These are phyloP conservation scores for Baorangia bicolor DNA, from an alignment of 768 basidiomycete genomes.

Conservation along the genomic window DNA sequence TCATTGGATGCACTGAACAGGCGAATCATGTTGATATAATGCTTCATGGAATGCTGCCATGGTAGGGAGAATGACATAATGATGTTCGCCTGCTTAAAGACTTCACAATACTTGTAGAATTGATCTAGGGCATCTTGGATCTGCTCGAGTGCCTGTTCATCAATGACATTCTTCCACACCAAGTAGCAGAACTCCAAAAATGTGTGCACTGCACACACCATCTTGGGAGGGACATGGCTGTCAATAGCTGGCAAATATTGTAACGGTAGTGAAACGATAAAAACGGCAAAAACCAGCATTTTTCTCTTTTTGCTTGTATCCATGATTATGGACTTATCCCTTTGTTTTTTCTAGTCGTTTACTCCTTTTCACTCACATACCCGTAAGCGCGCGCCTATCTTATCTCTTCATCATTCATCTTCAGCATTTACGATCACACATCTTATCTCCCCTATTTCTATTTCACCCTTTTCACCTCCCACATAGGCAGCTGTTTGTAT, in stretches of 20 bases:
- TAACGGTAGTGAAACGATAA: no score
- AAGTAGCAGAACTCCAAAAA: slow-evolving; percentile 36
- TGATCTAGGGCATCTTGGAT: slow-evolving; percentile 15
- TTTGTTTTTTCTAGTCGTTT: no score
- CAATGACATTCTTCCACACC: slow-evolving; percentile 16
- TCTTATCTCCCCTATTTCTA: no score
- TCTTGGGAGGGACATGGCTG: slow-evolving; percentile 17
- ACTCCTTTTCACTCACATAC: no score
- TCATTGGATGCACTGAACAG: slow-evolving; percentile 35
- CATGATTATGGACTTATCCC: no score
- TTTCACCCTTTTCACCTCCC: no score
- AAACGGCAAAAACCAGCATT: no score
- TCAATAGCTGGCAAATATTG: slow-evolving; percentile 27
- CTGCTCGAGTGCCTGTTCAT: slow-evolving; percentile 12
- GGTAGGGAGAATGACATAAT: slow-evolving; percentile 27
- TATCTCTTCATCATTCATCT: no score
- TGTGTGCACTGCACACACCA: slow-evolving; percentile 17
- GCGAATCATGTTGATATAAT: slow-evolving; percentile 25
- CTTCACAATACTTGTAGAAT: slow-evolving; percentile 21
- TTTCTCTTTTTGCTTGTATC: no score
- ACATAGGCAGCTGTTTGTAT: no score
- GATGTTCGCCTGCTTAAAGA: slow-evolving; percentile 18
- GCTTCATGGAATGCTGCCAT: slow-evolving; percentile 31
- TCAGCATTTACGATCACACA: no score
- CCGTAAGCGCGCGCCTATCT: no score